A percentile compares a stretch with the other conserved stretches of the same genome.
Conservation (phyloP, 2,329 filamentous ascomycete genomes). For the Scedosporium minutisporum region DNA sequence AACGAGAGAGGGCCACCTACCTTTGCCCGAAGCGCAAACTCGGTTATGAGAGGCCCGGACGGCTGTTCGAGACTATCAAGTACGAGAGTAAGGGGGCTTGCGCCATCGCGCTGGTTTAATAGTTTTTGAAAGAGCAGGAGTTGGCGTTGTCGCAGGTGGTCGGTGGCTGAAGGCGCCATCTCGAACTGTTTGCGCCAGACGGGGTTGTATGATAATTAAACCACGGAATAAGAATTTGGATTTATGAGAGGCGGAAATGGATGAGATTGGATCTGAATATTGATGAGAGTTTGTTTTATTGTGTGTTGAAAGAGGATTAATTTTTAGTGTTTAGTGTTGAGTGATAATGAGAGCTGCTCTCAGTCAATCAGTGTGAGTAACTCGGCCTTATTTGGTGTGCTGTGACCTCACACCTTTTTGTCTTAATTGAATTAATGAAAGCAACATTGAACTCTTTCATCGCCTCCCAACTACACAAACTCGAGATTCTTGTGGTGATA, state of each 20-base stretch:
- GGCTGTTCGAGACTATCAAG: slow-evolving; percentile 80
- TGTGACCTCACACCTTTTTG: too few species aligned
- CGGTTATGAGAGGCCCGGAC: slow-evolving; percentile 56
- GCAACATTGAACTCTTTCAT: neutral
- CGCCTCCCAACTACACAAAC: neutral
- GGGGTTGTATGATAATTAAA: neutral
- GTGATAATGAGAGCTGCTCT: too few species aligned
- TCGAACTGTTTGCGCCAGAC: neutral
- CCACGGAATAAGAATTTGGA: neutral
- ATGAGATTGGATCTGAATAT: neutral
- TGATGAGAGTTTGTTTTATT: neutral
- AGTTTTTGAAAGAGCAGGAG: slow-evolving; percentile 75
- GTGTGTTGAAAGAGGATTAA: neutral
- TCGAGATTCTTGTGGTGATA: neutral
- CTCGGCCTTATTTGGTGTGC: too few species aligned
- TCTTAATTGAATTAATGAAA: neutral
- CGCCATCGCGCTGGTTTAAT: slow-evolving; percentile 65
- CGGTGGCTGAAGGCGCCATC: slow-evolving; percentile 48
- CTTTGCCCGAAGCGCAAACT: slow-evolving; percentile 68
- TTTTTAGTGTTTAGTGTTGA: too few species aligned
- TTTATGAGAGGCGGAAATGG: neutral
- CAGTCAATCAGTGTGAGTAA: too few species aligned
- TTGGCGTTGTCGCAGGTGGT: slow-evolving; percentile 74
- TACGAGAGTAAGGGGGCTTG: slow-evolving; percentile 78
- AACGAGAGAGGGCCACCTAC: slow-evolving; percentile 28